phyloP scores from a whole-genome alignment of 1,284 basidiomycete species.

The Leccinum insigne region DNA sequence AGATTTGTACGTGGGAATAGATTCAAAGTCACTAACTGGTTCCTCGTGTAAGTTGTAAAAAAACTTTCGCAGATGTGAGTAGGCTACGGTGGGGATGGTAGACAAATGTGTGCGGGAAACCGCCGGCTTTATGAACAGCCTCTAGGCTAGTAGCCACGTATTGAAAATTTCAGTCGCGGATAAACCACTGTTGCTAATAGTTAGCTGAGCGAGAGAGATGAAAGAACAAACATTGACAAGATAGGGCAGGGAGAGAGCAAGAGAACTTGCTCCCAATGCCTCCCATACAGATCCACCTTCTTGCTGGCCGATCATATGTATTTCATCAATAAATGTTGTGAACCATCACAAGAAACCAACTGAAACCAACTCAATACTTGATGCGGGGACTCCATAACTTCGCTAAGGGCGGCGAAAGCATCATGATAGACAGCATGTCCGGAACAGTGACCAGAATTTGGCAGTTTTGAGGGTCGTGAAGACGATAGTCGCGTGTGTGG shows the following conservation, averaged over 20 bases:
- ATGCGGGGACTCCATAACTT: slow-evolving; percentile 60
- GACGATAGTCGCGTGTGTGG: slow-evolving; percentile 65
- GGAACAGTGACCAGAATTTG: slow-evolving; percentile 75
- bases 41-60: slow-evolving; percentile 43
- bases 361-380: slow-evolving; percentile 43
- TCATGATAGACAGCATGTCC: slow-evolving; percentile 65
- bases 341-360: neutral
- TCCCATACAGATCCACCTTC: slow-evolving; percentile 66
- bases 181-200: slow-evolving; percentile 49
- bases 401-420: slow-evolving; percentile 64
- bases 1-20: slow-evolving; percentile 38
- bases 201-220: neutral
- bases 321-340: slow-evolving; percentile 52
- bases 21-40: slow-evolving; percentile 33
- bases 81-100: slow-evolving; percentile 58
- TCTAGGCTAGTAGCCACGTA: slow-evolving; percentile 47
- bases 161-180: slow-evolving; percentile 61
- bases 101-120: slow-evolving; percentile 57
- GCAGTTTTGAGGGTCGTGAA: slow-evolving; percentile 63
- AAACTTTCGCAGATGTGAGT: slow-evolving; percentile 71
- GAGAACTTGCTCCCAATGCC: slow-evolving; percentile 53
- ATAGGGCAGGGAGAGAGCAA: slow-evolving; percentile 66
- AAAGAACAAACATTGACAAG: slow-evolving; percentile 47
- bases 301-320: slow-evolving; percentile 69
- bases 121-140: slow-evolving; percentile 58